Percentiles rank a stretch among this genome's conserved stretches.
Evolutionary conservation across 176 grass and related monocot genomes (phyloP).

Genomic region (Saccharum spontaneum): DNA sequence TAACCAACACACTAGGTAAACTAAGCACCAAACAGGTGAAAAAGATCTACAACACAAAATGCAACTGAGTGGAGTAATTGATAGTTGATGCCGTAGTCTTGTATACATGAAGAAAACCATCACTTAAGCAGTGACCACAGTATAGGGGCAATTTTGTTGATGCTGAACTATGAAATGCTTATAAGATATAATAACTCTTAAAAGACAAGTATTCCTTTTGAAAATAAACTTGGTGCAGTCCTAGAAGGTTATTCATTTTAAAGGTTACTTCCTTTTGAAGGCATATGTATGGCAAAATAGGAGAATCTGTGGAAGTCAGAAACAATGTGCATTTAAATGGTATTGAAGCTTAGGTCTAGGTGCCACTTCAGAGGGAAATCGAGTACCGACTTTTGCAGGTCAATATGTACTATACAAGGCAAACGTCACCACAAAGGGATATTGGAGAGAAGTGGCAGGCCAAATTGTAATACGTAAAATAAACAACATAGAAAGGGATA

Average conservation of each 20-base stretch:
- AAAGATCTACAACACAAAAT: background rate
- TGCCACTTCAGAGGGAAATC: no score
- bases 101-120: background rate
- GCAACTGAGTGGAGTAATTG: background rate
- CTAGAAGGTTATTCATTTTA: background rate
- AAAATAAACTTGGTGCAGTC: background rate
- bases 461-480: background rate
- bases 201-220: background rate
- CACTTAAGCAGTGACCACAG: background rate
- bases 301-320: background rate
- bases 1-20: background rate
- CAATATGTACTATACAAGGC: no score
- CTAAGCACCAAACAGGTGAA: background rate
- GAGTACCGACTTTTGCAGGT: no score
- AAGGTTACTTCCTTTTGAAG: background rate
- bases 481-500: background rate
- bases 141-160: background rate
- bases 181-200: background rate
- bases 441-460: background rate
- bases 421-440: background rate
- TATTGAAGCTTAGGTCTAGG: background rate
- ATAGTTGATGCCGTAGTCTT: background rate
- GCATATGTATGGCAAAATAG: background rate
- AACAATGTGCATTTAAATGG: background rate
- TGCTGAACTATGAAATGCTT: background rate